Evolutionary conservation across 1,284 basidiomycete species (phyloP).

Genomic region (Cutaneotrichosporon dermatis): DNA sequence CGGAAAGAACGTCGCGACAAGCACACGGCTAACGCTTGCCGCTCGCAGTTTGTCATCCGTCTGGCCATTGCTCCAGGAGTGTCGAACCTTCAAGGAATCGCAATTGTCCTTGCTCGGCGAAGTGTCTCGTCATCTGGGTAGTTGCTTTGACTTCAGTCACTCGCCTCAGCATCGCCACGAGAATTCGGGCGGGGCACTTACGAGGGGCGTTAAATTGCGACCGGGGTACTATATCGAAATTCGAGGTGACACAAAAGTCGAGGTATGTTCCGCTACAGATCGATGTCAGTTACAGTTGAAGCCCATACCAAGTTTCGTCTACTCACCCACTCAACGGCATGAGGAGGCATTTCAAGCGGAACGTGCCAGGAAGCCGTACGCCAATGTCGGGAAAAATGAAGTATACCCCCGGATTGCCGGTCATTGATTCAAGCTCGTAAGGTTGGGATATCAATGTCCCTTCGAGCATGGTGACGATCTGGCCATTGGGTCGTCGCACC

Average conservation of each 20-base stretch:
- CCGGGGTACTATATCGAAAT: not conserved
- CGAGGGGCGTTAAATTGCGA: not conserved
- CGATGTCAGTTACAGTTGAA: not conserved
- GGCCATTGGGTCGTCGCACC: slow-evolving; percentile 22
- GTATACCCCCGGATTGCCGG: slow-evolving; percentile 71
- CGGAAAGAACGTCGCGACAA: not conserved
- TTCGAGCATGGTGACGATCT: slow-evolving; percentile 57
- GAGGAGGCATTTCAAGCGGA: slow-evolving; percentile 56
- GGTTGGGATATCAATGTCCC: slow-evolving; percentile 78
- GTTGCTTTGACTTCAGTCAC: slow-evolving; percentile 1
- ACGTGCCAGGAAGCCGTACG: slow-evolving; percentile 69
- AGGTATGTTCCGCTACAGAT: not conserved
- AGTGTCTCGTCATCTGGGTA: not conserved
- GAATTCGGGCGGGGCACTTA: not conserved
- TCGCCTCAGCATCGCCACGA: not conserved
- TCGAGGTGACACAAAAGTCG: not conserved
- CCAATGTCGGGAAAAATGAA: slow-evolving; percentile 88
- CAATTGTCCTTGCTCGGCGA: not conserved
- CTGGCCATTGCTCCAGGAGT: not conserved
- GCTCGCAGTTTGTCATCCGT: not conserved
- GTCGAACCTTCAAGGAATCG: not conserved
- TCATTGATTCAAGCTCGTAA: slow-evolving; percentile 67
- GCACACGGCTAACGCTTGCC: not conserved
- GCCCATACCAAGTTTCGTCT: no score
- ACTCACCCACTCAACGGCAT: not conserved